Evolutionary conservation across 345 rosid genomes (phyloP).

Genomic region (Durio zibethinus): DNA sequence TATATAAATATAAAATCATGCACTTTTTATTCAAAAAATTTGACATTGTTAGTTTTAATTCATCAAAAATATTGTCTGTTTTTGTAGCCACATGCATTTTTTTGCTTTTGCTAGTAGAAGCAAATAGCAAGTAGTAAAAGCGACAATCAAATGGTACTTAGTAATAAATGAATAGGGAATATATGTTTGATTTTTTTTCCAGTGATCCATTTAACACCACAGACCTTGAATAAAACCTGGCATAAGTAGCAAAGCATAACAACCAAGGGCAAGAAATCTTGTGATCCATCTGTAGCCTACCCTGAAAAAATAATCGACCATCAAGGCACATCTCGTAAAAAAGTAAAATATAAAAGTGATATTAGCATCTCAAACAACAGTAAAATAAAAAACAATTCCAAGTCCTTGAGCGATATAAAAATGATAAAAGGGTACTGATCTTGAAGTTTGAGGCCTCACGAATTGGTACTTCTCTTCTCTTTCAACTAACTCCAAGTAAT

Average conservation of each 20-base stretch:
- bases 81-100: not conserved
- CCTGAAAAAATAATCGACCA: slow-evolving; percentile 61
- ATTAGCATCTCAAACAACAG: slow-evolving; percentile 1
- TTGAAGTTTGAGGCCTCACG: not conserved
- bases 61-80: not conserved
- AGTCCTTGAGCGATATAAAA: not conserved
- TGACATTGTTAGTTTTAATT: not conserved
- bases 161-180: not conserved
- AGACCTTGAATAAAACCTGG: slow-evolving; percentile 97
- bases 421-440: not conserved
- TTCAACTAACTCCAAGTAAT: not conserved
- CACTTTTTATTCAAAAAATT: not conserved
- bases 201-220: slow-evolving; percentile 8
- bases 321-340: slow-evolving; percentile 31
- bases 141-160: not conserved
- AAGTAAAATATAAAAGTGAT: not conserved
- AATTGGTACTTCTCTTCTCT: not conserved
- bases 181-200: not conserved
- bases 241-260: slow-evolving; percentile 72
- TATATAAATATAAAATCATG: not conserved
- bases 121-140: slow-evolving; percentile 2
- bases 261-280: slow-evolving; percentile 90
- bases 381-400: not conserved
- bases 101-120: not conserved
- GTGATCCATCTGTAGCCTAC: slow-evolving; percentile 94